Conservation (phyloP, 345 rosid genomes). For the Heritiera fomes region DNA sequence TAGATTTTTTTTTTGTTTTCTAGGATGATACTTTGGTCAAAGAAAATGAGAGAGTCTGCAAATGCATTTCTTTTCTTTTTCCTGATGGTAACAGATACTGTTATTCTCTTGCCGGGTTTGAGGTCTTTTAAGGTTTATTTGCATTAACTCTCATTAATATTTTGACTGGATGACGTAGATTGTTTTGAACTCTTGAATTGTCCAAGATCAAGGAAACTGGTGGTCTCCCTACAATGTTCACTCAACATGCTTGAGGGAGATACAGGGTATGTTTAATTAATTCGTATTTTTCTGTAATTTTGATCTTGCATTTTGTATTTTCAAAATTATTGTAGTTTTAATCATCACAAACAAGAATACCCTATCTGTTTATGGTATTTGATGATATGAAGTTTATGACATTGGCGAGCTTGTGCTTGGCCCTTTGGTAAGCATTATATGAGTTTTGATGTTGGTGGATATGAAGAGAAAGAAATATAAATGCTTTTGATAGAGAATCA, state of each 20-base stretch:
- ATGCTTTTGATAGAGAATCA: neutral
- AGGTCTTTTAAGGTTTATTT: slow-evolving; percentile 8
- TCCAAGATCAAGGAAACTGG: slow-evolving; percentile 48
- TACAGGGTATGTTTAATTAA: slow-evolving; percentile 55
- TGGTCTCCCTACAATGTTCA: slow-evolving; percentile 65
- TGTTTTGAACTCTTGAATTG: slow-evolving; percentile 40
- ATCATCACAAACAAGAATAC: neutral
- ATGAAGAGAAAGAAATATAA: neutral
- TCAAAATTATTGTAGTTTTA: neutral
- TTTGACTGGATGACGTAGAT: slow-evolving; percentile 38
- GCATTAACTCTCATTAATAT: neutral
- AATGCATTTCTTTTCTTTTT: slow-evolving; percentile 71
- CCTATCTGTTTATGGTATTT: neutral
- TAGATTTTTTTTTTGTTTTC: slow-evolving; percentile 8
- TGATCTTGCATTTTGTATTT: neutral
- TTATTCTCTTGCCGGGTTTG: slow-evolving; percentile 6
- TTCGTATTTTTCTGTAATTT: slow-evolving; percentile 15
- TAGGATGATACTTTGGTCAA: slow-evolving; percentile 48
- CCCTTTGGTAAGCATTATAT: neutral
- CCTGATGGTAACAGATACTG: slow-evolving; percentile 50
- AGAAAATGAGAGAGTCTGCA: slow-evolving; percentile 54
- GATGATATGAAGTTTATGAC: neutral
- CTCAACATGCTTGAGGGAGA: slow-evolving; percentile 94
- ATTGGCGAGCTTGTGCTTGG: neutral
- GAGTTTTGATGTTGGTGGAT: neutral